A percentile compares a stretch with the other conserved stretches of the same genome.
These are phyloP conservation scores for Pulveroboletus sp. DNA, from an alignment of 768 basidiomycete species.

Conservation along the genomic window DNA sequence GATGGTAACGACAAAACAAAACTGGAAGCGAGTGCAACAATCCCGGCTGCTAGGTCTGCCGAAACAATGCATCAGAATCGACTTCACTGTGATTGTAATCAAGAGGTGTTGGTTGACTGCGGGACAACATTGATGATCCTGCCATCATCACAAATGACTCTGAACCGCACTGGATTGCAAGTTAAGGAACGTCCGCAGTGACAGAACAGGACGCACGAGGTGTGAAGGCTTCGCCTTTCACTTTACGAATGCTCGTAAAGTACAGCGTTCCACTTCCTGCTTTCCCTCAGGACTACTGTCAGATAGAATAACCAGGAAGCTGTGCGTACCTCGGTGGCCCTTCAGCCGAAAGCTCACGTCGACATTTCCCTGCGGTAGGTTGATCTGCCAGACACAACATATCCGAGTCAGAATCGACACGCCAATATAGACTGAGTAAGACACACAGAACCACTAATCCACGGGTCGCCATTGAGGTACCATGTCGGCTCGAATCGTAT, in stretches of 20 bases:
- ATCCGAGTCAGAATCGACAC: neutral
- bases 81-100: neutral
- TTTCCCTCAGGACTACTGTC: neutral
- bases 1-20: neutral
- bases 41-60: neutral
- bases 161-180: conserved; percentile 52
- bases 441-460: conserved; percentile 64
- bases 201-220: conserved; percentile 41
- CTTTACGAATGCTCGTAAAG: conserved; percentile 78
- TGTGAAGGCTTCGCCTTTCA: conserved; percentile 65
- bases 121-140: conserved; percentile 36
- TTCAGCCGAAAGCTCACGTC: conserved; percentile 74
- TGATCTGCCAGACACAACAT: conserved; percentile 44
- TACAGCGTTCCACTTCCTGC: conserved; percentile 73
- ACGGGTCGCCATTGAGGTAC: conserved; percentile 74
- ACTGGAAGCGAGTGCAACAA: neutral
- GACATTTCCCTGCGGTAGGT: conserved; percentile 69
- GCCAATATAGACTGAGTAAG: neutral
- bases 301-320: neutral
- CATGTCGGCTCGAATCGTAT: conserved; percentile 33
- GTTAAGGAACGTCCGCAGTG: neutral
- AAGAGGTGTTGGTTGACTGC: neutral
- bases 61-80: neutral
- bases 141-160: conserved; percentile 62
- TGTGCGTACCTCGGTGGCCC: conserved; percentile 57